These are phyloP conservation scores for Phlegmacium glaucopus DNA, from an alignment of 768 basidiomycete genomes.

Conservation along the genomic window DNA sequence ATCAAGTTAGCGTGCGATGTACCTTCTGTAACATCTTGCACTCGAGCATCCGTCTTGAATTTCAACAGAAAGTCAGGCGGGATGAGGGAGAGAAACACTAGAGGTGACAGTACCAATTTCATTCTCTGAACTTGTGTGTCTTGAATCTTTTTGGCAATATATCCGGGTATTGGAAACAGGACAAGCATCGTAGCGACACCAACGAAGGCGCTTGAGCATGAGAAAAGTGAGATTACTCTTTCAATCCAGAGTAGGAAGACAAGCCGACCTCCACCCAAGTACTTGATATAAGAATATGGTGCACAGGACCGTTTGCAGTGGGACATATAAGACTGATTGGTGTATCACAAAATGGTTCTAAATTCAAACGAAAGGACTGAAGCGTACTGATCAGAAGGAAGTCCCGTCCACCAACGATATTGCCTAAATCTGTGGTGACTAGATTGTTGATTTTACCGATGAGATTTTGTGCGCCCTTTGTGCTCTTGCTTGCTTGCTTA, in stretches of 20 bases:
- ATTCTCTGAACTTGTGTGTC: conserved; percentile 45
- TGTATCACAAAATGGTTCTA: background rate
- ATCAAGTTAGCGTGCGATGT: no score
- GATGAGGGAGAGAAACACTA: no score
- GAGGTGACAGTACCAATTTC: no score
- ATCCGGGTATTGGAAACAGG: conserved; percentile 58
- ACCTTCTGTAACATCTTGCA: no score
- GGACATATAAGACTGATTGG: conserved; percentile 10
- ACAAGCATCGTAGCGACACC: conserved; percentile 50
- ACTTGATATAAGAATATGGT: conserved; percentile 14
- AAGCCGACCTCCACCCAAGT: conserved; percentile 17
- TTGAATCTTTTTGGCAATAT: conserved; percentile 47
- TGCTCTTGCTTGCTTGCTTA: conserved; percentile 3
- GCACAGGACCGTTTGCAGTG: conserved; percentile 11
- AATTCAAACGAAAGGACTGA: background rate
- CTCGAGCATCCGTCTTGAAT: no score
- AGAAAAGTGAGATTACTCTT: background rate
- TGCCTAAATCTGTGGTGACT: no score
- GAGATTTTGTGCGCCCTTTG: conserved; percentile 41
- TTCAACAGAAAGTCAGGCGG: no score
- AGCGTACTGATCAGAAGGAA: conserved; percentile 26
- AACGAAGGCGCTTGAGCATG: conserved; percentile 39
- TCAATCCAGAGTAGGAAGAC: background rate
- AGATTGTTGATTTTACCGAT: conserved; percentile 74
- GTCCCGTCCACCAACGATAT: conserved; percentile 33